Evolutionary conservation across 352 stramenopile species (phyloP).

Genomic region (Peronospora tabacina): DNA sequence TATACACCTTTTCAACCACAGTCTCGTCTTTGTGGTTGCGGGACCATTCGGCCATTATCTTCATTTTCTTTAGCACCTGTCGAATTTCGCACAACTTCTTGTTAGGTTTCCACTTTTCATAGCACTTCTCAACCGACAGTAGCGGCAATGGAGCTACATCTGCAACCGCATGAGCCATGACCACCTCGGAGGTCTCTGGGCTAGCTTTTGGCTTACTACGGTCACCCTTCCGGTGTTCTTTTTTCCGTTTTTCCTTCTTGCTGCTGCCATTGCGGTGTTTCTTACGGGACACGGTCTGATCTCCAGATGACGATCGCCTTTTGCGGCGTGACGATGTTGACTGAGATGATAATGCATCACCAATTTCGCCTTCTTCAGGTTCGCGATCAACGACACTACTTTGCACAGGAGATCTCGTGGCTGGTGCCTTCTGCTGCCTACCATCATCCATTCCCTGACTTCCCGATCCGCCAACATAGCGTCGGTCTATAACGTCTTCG

Average conservation of each 20-base stretch:
- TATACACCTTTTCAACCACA: slow-evolving; percentile 80
- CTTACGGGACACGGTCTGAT: slow-evolving; percentile 22
- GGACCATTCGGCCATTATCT: slow-evolving; percentile 77
- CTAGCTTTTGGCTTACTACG: slow-evolving; percentile 13
- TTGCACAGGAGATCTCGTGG: slow-evolving; percentile 15
- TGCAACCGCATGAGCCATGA: slow-evolving; percentile 14
- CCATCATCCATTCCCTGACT: slow-evolving; percentile 19
- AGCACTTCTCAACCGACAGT: slow-evolving; percentile 43
- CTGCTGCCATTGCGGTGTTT: slow-evolving; percentile 29
- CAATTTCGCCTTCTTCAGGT: slow-evolving; percentile 53
- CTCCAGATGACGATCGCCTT: slow-evolving; percentile 29
- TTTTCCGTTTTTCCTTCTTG: slow-evolving; percentile 35
- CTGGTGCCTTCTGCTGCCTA: slow-evolving; percentile 32
- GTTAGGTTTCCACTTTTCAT: slow-evolving; percentile 76
- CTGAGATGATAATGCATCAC: slow-evolving; percentile 21
- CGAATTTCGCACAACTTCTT: slow-evolving; percentile 69
- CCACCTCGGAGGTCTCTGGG: background rate
- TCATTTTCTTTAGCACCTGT: slow-evolving; percentile 83
- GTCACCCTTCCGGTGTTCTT: slow-evolving; percentile 15
- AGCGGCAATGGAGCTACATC: slow-evolving; percentile 15
- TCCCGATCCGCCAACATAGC: slow-evolving; percentile 8
- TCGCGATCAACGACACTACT: slow-evolving; percentile 23
- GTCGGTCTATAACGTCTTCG: slow-evolving; percentile 13
- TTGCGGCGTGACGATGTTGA: slow-evolving; percentile 31
- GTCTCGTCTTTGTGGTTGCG: slow-evolving; percentile 76